A percentile compares a stretch with the other conserved stretches of the same genome.
Conservation (phyloP, 768 basidiomycete species). For the Guyanaporus albipodus region DNA sequence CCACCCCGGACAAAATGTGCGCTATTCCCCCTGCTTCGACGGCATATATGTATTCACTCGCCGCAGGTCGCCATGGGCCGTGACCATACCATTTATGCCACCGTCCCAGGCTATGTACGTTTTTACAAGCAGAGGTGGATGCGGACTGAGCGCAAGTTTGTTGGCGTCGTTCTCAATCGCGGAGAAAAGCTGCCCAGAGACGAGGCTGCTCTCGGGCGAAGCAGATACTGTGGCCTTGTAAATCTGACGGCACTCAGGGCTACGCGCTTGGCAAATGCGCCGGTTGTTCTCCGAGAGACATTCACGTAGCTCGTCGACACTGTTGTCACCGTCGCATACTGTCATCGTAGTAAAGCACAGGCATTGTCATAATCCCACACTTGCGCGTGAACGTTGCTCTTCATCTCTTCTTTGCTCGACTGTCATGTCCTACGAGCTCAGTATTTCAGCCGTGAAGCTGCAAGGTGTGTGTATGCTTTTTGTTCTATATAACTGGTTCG, state of each 20-base stretch:
- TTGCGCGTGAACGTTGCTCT: background rate
- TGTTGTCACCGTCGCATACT: conserved; percentile 5
- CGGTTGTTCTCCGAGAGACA: no score
- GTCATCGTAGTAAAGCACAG: conserved; percentile 16
- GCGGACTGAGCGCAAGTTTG: conserved; percentile 68
- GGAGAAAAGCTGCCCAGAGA: conserved; percentile 88
- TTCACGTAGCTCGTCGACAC: background rate
- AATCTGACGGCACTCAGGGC: conserved; percentile 46
- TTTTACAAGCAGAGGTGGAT: conserved; percentile 85
- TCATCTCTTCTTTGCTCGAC: background rate
- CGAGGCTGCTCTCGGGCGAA: conserved; percentile 67
- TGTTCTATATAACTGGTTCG: background rate
- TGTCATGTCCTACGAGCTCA: conserved; percentile 36
- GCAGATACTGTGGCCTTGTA: conserved; percentile 78
- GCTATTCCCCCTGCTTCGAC: conserved; percentile 25
- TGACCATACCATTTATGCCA: conserved; percentile 93
- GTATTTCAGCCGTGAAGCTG: conserved; percentile 36
- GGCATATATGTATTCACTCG: conserved; percentile 5
- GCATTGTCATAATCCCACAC: conserved; percentile 16
- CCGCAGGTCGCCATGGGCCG: conserved; percentile 82
- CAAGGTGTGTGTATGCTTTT: conserved; percentile 30
- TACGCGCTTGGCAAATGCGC: no score
- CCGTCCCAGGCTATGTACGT: conserved; percentile 86
- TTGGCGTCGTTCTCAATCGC: conserved; percentile 79
- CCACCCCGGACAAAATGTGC: conserved; percentile 90